These are phyloP conservation scores for Aplosporella prunicola DNA, from an alignment of 2,329 filamentous ascomycete genomes.

Conservation along the genomic window DNA sequence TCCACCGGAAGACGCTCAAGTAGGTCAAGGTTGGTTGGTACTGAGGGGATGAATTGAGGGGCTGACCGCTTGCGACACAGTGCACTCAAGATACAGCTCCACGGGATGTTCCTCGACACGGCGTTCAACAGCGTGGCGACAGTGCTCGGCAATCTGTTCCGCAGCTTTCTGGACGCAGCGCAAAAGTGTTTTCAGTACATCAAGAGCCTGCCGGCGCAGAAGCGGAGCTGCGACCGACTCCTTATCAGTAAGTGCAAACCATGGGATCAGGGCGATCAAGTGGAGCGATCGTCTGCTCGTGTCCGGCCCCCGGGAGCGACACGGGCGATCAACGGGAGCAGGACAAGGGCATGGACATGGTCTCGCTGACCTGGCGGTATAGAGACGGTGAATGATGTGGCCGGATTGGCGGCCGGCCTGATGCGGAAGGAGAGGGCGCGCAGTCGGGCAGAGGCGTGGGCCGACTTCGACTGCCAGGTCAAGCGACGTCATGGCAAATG, in stretches of 20 bases:
- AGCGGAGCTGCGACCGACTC: constrained; percentile 50
- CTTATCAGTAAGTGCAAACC: constrained; percentile 46
- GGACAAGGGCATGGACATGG: constrained; percentile 3
- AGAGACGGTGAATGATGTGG: constrained; percentile 9
- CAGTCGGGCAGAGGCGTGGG: constrained; percentile 1
- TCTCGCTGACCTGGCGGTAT: constrained; percentile 2
- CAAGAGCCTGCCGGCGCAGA: constrained; percentile 47
- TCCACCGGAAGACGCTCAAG: constrained; percentile 66
- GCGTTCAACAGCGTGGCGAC: constrained; percentile 61
- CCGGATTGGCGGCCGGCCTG: constrained; percentile 5
- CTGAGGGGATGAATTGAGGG: background rate
- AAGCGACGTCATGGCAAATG: constrained; percentile 10
- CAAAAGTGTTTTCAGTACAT: constrained; percentile 59
- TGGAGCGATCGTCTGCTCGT: constrained; percentile 7
- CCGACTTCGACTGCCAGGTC: constrained; percentile 5
- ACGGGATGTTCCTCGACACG: constrained; percentile 75
- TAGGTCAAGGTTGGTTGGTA: constrained; percentile 31
- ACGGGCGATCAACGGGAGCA: constrained; percentile 11
- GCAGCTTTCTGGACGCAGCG: constrained; percentile 68
- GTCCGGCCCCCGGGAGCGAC: constrained; percentile 6
- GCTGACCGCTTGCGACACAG: constrained; percentile 22
- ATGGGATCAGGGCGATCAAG: constrained; percentile 15
- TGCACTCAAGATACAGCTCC: constrained; percentile 75
- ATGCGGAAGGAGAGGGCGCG: constrained; percentile 4
- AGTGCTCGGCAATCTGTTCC: constrained; percentile 64